Evolutionary conservation across 2,329 filamentous ascomycete genomes (phyloP).

Genomic region (Ophiostoma fasciatum): DNA sequence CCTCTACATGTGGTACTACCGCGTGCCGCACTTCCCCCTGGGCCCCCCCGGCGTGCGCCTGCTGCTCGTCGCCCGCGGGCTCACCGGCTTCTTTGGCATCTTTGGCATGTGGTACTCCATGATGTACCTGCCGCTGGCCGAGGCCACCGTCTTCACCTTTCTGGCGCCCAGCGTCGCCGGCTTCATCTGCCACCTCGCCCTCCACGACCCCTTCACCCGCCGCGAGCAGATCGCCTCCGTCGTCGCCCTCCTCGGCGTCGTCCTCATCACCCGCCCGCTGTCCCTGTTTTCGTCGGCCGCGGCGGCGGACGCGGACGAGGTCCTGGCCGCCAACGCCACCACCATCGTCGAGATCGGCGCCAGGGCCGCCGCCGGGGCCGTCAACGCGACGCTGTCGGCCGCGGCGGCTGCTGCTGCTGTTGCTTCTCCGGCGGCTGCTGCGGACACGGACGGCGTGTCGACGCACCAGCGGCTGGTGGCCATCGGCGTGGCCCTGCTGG

Average conservation of each 20-base stretch:
- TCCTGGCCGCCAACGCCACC: background rate
- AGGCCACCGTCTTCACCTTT: constrained; percentile 84
- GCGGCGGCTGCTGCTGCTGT: background rate
- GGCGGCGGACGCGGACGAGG: background rate
- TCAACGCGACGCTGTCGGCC: background rate
- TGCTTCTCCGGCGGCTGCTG: no score
- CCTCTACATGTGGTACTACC: constrained; percentile 58
- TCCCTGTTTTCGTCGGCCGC: constrained; percentile 16
- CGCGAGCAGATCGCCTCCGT: constrained; percentile 63
- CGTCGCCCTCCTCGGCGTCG: constrained; percentile 62
- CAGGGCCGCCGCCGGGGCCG: background rate
- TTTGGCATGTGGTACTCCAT: constrained; percentile 56
- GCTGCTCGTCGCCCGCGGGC: constrained; percentile 37
- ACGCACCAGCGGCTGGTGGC: constrained; percentile 11
- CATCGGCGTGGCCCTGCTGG: constrained; percentile 42
- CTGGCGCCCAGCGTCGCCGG: constrained; percentile 65
- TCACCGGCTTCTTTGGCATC: constrained; percentile 45
- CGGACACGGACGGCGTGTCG: constrained; percentile 2
- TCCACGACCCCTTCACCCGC: constrained; percentile 63
- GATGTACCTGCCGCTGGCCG: constrained; percentile 68
- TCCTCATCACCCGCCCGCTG: constrained; percentile 63
- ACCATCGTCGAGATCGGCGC: background rate
- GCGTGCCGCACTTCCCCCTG: constrained; percentile 54
- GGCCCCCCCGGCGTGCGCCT: constrained; percentile 51
- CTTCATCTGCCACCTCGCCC: constrained; percentile 61